Evolutionary conservation across 352 stramenopile genomes (phyloP).

Genomic region (Halophytophthora polymorphica): DNA sequence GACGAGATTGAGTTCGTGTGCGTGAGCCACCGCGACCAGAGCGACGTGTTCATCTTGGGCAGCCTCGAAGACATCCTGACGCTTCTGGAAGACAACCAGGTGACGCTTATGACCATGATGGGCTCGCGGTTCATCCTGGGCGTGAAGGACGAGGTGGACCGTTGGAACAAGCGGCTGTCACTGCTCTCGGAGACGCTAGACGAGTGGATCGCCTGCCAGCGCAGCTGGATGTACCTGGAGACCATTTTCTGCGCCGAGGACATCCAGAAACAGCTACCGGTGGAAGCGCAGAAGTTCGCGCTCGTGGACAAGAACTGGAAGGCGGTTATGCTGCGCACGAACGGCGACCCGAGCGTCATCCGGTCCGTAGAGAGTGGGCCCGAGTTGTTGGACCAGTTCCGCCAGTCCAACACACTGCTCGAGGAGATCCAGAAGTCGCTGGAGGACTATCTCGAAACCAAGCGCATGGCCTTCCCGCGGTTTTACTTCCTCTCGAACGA

Average conservation of each 20-base stretch:
- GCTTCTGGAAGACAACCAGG: slow-evolving; percentile 90
- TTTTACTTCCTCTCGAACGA: slow-evolving; percentile 94
- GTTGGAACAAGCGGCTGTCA: slow-evolving; percentile 87
- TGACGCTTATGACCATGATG: slow-evolving; percentile 92
- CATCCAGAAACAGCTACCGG: slow-evolving; percentile 85
- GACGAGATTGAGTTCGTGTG: slow-evolving; percentile 85
- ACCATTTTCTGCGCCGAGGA: slow-evolving; percentile 88
- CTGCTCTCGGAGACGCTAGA: slow-evolving; percentile 81
- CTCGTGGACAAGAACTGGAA: slow-evolving; percentile 88
- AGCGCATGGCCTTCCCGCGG: slow-evolving; percentile 89
- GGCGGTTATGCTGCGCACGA: slow-evolving; percentile 76
- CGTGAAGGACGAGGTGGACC: slow-evolving; percentile 89
- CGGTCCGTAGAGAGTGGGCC: slow-evolving; percentile 66
- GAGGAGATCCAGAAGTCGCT: slow-evolving; percentile 92
- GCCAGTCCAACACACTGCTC: slow-evolving; percentile 78
- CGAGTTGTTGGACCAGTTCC: slow-evolving; percentile 81
- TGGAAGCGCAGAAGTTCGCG: slow-evolving; percentile 84
- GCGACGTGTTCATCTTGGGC: slow-evolving; percentile 89
- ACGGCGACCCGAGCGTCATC: slow-evolving; percentile 72
- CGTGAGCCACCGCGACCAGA: slow-evolving; percentile 80
- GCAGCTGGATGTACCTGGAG: slow-evolving; percentile 89
- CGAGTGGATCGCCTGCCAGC: slow-evolving; percentile 83
- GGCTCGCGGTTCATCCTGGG: slow-evolving; percentile 89
- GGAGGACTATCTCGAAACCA: slow-evolving; percentile 91
- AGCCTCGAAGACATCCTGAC: slow-evolving; percentile 89